A percentile compares a stretch with the other conserved stretches of the same genome.
Evolutionary conservation across 805 yeast species (phyloP).

Genomic region (Candida xiaguanensis): DNA sequence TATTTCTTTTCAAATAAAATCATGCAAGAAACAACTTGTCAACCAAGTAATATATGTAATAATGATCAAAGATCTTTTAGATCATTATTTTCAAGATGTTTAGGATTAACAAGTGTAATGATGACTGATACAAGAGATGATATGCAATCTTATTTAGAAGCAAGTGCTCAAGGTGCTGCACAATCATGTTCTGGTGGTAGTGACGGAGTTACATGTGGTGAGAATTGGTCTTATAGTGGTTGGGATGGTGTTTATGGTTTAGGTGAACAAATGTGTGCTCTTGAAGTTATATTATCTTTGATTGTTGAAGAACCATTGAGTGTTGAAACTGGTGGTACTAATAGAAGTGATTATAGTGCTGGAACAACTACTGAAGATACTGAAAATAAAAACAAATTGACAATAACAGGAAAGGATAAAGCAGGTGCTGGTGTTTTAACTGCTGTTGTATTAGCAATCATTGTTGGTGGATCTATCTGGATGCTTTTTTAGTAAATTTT

Average conservation of each 20-base stretch:
- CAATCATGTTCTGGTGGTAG: constrained; percentile 76
- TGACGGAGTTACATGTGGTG: constrained; percentile 85
- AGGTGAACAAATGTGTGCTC: constrained; percentile 81
- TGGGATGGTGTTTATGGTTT: constrained; percentile 74
- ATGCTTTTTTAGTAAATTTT: constrained; percentile 42
- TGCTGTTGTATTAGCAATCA: constrained; percentile 59
- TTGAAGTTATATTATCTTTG: constrained; percentile 53
- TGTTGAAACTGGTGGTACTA: constrained; percentile 33
- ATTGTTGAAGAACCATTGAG: constrained; percentile 31
- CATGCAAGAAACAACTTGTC: constrained; percentile 64
- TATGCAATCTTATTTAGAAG: constrained; percentile 38
- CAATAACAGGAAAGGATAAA: constrained; percentile 58
- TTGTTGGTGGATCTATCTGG: constrained; percentile 75
- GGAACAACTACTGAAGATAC: constrained; percentile 33
- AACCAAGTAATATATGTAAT: constrained; percentile 50
- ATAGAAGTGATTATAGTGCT: constrained; percentile 32
- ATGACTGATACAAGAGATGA: constrained; percentile 46
- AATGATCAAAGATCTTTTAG: constrained; percentile 76
- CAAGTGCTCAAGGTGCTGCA: constrained; percentile 72
- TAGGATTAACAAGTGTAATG: constrained; percentile 54
- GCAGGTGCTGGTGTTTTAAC: constrained; percentile 93
- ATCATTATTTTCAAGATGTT: constrained; percentile 61
- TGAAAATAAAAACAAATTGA: constrained; percentile 39
- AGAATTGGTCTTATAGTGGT: constrained; percentile 56
- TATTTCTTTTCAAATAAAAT: constrained; percentile 44